Percentiles rank a stretch among this genome's conserved stretches.
Evolutionary conservation across 441 rosid species (phyloP).

Genomic region (Gossypium gossypioides): DNA sequence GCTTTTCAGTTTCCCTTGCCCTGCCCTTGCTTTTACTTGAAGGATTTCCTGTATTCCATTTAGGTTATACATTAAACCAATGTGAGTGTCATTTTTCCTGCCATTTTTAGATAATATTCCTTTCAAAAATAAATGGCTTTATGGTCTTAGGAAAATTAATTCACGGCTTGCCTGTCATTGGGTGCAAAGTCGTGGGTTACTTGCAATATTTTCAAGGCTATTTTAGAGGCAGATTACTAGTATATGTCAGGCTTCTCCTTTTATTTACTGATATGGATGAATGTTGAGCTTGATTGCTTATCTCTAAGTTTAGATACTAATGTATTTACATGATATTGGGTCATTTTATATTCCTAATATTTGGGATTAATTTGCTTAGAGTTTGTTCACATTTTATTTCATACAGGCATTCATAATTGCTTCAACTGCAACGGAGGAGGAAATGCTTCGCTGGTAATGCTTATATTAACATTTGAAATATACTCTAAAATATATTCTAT

Average conservation of each 20-base stretch:
- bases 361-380: slow-evolving; percentile 17
- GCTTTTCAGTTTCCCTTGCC: neutral
- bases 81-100: neutral
- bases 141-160: neutral
- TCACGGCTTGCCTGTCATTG: neutral
- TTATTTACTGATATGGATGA: neutral
- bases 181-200: neutral
- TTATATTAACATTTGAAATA: neutral
- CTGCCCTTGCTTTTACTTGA: neutral
- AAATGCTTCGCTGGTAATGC: slow-evolving; percentile 80
- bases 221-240: neutral
- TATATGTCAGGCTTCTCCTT: slow-evolving; percentile 5
- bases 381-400: slow-evolving; percentile 9
- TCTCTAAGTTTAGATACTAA: neutral
- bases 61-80: neutral
- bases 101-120: neutral
- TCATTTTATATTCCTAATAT: neutral
- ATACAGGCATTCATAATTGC: slow-evolving; percentile 88
- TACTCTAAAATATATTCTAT: neutral
- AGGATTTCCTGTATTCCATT: slow-evolving; percentile 1
- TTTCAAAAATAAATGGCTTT: neutral
- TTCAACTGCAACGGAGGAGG: slow-evolving; percentile 78
- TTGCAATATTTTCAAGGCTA: neutral
- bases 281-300: neutral
- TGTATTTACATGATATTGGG: neutral